Evolutionary conservation across 345 rosid genomes (phyloP), one percentile per base, ranked within the genome.

Genomic region (Cochlearia excelsa): DNA sequence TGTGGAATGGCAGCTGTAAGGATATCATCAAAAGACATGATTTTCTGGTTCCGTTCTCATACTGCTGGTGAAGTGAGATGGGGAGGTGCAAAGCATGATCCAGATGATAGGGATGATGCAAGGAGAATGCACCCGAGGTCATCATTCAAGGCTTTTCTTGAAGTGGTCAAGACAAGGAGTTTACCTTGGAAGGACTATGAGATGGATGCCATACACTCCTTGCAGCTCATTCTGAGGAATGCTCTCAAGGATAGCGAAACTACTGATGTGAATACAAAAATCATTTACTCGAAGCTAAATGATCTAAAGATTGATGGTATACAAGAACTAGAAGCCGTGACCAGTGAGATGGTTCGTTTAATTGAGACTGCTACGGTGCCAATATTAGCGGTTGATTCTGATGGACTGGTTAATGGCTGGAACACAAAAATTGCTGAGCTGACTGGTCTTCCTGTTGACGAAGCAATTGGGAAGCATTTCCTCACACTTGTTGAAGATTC

Each of bases 1-100:
- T 92, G 98, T 63, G 96, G 98, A 49, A 92, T 92, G 98, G 98
- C 95, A 26, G 96, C 96, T 40, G 98, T 88, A 77, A 86, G 87
- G 72, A 84, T 92, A 72, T 76, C 84, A 41, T 51, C 81, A 16
- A 81, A 70, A 71, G 93, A 92, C 74, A 67, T 82, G 68, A 81
- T 92, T 9, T 92, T 92, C 72, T 92, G 98, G 98, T 92, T 92
- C 75, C 86, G 98, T 33, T 83, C 90, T 38, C 90, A 76, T 40
- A 86, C 98, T 7, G 92, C 96, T 44, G 82, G 95, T 0, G 96
- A 86, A 75, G 65, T 88, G 63, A 79, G 81, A 38, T 88, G 98
- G 98, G 98, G 98, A 75, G 98, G 98, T 68, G 96, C 90, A 46
- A 88, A 79, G 76, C 92, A 92, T 69, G 90, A 92, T 60, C 83